A percentile compares a stretch with the other conserved stretches of the same genome.
phyloP scores from a whole-genome alignment of 1,284 basidiomycete genomes.

The Ceratobasidium sp. region DNA sequence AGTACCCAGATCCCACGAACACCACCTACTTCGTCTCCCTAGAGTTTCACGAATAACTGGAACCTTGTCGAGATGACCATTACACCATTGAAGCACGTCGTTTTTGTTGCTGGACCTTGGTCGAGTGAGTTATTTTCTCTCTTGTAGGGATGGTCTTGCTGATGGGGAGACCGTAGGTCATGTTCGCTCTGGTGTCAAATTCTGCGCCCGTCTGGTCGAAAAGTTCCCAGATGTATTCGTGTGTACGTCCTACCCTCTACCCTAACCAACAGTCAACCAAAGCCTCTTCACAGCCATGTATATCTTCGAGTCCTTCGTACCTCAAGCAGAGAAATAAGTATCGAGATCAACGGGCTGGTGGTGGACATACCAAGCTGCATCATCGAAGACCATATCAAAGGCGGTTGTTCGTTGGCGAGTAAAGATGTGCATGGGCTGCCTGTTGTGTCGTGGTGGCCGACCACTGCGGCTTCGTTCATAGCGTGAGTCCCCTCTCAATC shows the following conservation, averaged over 20 bases:
- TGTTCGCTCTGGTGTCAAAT: constrained; percentile 20
- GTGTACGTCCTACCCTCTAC: constrained; percentile 9
- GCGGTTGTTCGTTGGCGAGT: constrained; percentile 3
- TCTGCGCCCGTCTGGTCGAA: constrained; percentile 6
- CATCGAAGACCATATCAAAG: constrained; percentile 39
- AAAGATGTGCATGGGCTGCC: constrained; percentile 5
- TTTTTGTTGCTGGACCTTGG: constrained; percentile 13
- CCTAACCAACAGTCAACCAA: background rate
- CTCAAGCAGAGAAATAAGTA: constrained; percentile 11
- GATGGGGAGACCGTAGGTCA: constrained; percentile 2
- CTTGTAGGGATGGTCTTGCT: too few species aligned
- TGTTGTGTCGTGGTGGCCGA: constrained; percentile 34
- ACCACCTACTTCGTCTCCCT: too few species aligned
- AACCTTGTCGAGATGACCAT: background rate
- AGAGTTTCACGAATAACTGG: too few species aligned
- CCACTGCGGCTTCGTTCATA: constrained; percentile 28
- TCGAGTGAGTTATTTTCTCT: background rate
- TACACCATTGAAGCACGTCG: constrained; percentile 8
- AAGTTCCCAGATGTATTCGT: constrained; percentile 8
- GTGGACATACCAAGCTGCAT: constrained; percentile 13
- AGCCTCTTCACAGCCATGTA: background rate
- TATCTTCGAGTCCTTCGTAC: background rate
- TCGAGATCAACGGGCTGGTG: background rate
- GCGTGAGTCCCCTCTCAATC: background rate
- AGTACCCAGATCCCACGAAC: too few species aligned